Percentiles rank a stretch among this genome's conserved stretches.
These are phyloP conservation scores for Metarhizium brunneum DNA, from an alignment of 2,329 filamentous ascomycete species.

Conservation along the genomic window DNA sequence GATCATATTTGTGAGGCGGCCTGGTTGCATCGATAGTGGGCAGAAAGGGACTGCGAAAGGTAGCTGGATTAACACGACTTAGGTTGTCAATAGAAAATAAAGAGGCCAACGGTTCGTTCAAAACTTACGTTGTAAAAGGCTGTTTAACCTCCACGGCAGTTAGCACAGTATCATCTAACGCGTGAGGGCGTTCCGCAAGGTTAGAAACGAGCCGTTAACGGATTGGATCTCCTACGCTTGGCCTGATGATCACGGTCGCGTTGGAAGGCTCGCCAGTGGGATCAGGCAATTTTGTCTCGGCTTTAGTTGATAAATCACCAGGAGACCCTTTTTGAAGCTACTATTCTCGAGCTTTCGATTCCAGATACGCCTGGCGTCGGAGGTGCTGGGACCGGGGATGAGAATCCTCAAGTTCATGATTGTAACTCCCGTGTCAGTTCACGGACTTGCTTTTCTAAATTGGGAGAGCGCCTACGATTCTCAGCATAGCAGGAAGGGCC, in stretches of 20 bases:
- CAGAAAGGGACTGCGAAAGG: background rate
- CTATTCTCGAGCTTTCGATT: background rate
- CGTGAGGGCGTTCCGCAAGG: background rate
- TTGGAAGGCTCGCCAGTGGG: background rate
- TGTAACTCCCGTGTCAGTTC: background rate
- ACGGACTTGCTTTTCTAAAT: background rate
- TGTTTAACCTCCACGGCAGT: background rate
- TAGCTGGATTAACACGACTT: background rate
- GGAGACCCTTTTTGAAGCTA: background rate
- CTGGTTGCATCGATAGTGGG: background rate
- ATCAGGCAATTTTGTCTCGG: background rate
- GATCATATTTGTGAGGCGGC: slow-evolving; percentile 1
- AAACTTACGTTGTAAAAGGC: background rate
- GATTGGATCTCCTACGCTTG: background rate
- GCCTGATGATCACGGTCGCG: background rate
- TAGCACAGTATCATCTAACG: background rate
- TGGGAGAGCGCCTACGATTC: background rate
- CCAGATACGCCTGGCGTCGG: background rate
- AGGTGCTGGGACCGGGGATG: background rate
- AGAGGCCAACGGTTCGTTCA: background rate
- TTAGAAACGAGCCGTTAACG: background rate
- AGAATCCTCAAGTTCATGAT: background rate
- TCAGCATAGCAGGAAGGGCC: background rate
- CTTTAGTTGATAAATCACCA: background rate
- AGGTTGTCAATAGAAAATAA: background rate